These are phyloP conservation scores for Santalum album DNA, from an alignment of 164 flowering plant genomes.

Conservation along the genomic window DNA sequence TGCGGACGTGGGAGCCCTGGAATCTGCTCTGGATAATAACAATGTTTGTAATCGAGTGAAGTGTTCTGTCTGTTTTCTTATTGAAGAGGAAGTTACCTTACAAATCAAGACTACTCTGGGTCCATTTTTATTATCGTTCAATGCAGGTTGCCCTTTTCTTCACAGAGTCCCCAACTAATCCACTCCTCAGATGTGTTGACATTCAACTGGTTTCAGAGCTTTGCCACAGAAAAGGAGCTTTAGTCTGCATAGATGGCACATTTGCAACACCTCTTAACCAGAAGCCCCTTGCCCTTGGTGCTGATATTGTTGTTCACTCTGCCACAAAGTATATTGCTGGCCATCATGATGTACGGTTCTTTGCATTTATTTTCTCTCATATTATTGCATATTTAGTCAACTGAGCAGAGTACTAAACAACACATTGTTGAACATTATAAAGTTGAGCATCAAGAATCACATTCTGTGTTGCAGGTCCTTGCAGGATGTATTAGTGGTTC, in stretches of 20 bases:
- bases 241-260: constrained; percentile 89
- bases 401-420: background rate
- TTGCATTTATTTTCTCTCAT: background rate
- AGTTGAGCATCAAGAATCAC: too few relatives aligned
- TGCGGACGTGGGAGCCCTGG: constrained; percentile 64
- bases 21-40: constrained; percentile 57
- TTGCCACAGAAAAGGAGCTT: constrained; percentile 78
- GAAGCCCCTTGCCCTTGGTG: constrained; percentile 90
- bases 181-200: constrained; percentile 90
- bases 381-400: background rate
- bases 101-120: background rate
- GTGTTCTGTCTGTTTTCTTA: background rate
- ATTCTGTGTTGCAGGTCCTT: constrained; percentile 56
- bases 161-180: constrained; percentile 97
- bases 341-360: constrained; percentile 79
- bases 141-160: constrained; percentile 89
- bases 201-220: constrained; percentile 78
- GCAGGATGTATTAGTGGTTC: constrained; percentile 93
- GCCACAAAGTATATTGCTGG: constrained; percentile 87
- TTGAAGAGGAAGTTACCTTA: background rate
- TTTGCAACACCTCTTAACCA: constrained; percentile 97
- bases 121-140: background rate
- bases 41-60: constrained; percentile 42
- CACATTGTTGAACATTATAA: background rate
- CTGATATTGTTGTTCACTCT: constrained; percentile 89